Base-by-base conservation (phyloP, 23 red algal genomes). In the Agarophyton chilense region DNA sequence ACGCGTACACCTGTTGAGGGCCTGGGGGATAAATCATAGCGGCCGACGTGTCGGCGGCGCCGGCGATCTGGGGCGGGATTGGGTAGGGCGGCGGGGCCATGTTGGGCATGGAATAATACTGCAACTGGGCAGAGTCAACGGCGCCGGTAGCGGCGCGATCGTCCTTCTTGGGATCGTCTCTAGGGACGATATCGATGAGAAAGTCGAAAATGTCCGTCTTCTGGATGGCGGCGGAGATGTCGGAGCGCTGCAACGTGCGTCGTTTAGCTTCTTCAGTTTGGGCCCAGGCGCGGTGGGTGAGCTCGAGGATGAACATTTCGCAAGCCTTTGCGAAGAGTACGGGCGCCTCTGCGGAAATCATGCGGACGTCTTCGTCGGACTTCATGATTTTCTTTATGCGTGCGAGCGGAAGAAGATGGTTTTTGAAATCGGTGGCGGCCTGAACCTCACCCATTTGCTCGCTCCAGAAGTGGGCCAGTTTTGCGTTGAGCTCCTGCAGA, bases 351-450 rank as follows among this genome's bases (percentile, higher is more conserved):
- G 97, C 97, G 70, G 92, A 95, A 42, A 99, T 95, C 97, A 99
- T 99, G 41, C 94, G 84, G 33, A 99, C 97, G 89, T 99, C 97
- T 65, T 99, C 97, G 86, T 99, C 97, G n/a, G 97, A 99, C 72
- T 99, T 99, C 92, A 99, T 99, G 63, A 99, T 99, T 84, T 99
- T 99, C 86, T 99, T 99, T 36, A 99, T 99, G 67, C 97, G 81
- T 40, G 97, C 97, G 33, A 99, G 80, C 46, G 97, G 97, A 24
- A 99, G 91, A 42, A 92, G 80, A 67, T 99, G 97, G 90, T 96
- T 96, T 52, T 99, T 99, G 87, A 99, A 95, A 43, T 99, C 97
- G 47, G 90, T 94, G 21, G 92, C 93, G 17, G 60, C 58, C 78
- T 87, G 85, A 39, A 91, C 93, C 79, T 98, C 94, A 41, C 44